These are phyloP conservation scores for Apiosordaria backusii DNA, from an alignment of 495 filamentous ascomycete species.

Conservation along the genomic window DNA sequence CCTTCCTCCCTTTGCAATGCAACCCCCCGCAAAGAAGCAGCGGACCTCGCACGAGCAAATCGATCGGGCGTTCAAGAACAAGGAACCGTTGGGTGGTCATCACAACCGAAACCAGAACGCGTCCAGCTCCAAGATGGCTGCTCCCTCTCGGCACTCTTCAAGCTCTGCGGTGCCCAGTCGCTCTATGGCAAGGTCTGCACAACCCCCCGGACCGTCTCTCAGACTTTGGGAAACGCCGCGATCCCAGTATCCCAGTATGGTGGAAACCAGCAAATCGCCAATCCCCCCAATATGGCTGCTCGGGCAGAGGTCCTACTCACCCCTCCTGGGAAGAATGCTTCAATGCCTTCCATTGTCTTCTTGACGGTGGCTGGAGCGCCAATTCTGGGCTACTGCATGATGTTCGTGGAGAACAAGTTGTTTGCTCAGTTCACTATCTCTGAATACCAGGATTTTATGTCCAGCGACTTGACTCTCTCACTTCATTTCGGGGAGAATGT, in stretches of 20 bases:
- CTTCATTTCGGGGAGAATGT: not conserved
- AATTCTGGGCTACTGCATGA: conserved; percentile 7
- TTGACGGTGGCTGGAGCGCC: conserved; percentile 3
- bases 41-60: not conserved
- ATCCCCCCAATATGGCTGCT: not conserved
- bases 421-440: conserved; percentile 14
- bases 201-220: not conserved
- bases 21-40: not conserved
- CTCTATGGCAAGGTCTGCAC: too few species aligned
- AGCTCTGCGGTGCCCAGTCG: too few species aligned
- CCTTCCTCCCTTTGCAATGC: not conserved
- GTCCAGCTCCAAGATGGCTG: not conserved
- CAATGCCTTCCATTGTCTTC: conserved; percentile 1
- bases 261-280: not conserved
- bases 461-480: not conserved
- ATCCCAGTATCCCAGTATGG: not conserved
- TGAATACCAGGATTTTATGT: conserved; percentile 6
- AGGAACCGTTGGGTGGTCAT: not conserved
- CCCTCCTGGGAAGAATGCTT: not conserved
- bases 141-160: not conserved
- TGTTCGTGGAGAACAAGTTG: not conserved
- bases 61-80: not conserved
- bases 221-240: not conserved
- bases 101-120: not conserved
- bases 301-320: not conserved